phyloP scores from a whole-genome alignment of 2,329 filamentous ascomycete genomes.

The Colletotrichum acutatum region DNA sequence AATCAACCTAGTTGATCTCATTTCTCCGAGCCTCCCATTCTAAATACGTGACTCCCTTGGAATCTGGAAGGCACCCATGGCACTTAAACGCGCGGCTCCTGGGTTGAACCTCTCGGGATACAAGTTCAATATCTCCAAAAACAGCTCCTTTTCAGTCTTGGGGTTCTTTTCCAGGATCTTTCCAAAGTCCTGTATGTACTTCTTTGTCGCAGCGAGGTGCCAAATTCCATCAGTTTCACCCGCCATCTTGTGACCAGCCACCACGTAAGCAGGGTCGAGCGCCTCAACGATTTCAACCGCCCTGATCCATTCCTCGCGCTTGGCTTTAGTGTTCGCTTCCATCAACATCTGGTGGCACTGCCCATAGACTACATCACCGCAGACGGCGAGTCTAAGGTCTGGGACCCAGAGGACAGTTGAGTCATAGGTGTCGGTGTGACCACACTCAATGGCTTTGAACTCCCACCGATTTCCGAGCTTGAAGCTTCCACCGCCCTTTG shows the following conservation, averaged over 20 bases:
- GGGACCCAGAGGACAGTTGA: conserved; percentile 50
- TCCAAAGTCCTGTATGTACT: conserved; percentile 41
- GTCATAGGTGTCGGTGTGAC: conserved; percentile 20
- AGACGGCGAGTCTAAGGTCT: conserved; percentile 46
- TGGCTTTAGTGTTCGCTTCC: conserved; percentile 46
- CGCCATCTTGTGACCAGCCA: conserved; percentile 44
- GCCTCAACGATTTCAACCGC: conserved; percentile 45
- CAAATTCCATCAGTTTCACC: conserved; percentile 42
- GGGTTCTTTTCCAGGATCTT: not conserved
- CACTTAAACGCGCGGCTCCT: conserved; percentile 20
- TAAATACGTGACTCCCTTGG: not conserved
- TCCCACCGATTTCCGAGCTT: not conserved
- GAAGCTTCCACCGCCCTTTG: not conserved
- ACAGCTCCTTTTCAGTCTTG: conserved; percentile 1
- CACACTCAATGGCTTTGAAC: not conserved
- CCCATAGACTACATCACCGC: conserved; percentile 52
- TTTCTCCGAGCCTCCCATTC: no score
- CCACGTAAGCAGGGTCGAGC: conserved; percentile 44
- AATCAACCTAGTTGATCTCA: no score
- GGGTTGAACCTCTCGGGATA: conserved; percentile 35
- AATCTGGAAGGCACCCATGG: not conserved
- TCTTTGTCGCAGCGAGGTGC: conserved; percentile 39
- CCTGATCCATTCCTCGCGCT: conserved; percentile 46
- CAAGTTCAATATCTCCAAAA: not conserved
- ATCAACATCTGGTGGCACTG: conserved; percentile 48